Evolutionary conservation across 306 rosid genomes (phyloP).

Genomic region (Astragalus membranaceus): DNA sequence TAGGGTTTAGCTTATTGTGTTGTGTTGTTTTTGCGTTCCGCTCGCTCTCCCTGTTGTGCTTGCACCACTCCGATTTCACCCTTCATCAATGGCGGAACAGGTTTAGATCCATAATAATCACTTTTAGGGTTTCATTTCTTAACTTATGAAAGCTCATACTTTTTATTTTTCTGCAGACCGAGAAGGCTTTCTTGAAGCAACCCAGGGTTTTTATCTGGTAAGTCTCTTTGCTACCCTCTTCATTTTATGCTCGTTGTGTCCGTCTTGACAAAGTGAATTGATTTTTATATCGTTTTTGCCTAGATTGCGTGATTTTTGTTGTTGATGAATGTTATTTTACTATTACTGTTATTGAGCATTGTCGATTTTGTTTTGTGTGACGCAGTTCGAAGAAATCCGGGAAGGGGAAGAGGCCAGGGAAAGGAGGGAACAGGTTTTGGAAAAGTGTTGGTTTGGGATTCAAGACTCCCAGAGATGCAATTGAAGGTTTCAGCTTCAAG

Average conservation of each 20-base stretch:
- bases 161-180: constrained; percentile 29
- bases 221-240: no score
- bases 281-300: neutral
- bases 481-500: constrained; percentile 31
- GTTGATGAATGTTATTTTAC: neutral
- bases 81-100: constrained; percentile 12
- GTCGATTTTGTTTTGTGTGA: neutral
- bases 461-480: constrained; percentile 65
- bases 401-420: constrained; percentile 27
- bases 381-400: neutral
- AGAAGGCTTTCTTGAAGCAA: constrained; percentile 57
- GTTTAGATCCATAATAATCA: neutral
- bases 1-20: neutral
- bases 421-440: constrained; percentile 57
- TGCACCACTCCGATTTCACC: neutral
- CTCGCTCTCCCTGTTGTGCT: neutral
- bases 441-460: constrained; percentile 54
- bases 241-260: neutral
- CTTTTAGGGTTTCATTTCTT: neutral
- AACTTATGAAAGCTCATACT: neutral
- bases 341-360: neutral
- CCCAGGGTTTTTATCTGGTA: constrained; percentile 41
- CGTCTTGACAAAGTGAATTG: neutral
- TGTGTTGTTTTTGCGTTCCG: neutral
- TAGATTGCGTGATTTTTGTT: neutral